These are phyloP conservation scores for Coccomyxa sp. DNA, from an alignment of 139 green algal genomes.

Conservation along the genomic window DNA sequence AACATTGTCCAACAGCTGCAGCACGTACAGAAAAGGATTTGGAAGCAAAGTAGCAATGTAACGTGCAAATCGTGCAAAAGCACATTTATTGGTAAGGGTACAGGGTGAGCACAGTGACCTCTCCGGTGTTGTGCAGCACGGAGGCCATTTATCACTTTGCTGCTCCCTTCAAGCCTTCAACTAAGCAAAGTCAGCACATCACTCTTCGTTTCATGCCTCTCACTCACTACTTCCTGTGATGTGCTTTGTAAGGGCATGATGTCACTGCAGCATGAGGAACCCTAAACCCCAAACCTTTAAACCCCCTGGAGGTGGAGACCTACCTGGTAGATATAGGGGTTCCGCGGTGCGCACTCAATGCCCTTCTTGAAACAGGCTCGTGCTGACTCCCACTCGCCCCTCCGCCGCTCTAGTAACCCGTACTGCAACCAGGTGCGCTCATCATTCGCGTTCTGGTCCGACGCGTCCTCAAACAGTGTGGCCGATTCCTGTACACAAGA, in stretches of 20 bases:
- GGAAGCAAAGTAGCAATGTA: no score
- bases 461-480: constrained; percentile 21
- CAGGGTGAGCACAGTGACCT: no score
- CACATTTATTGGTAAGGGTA: no score
- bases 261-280: background rate
- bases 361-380: constrained; percentile 47
- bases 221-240: background rate
- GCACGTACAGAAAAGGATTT: no score
- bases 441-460: constrained; percentile 27
- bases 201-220: no score
- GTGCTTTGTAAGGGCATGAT: background rate
- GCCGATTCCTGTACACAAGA: constrained; percentile 18
- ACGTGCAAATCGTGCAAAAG: no score
- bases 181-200: no score
- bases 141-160: no score
- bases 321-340: constrained; percentile 66
- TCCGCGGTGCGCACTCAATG: constrained; percentile 36
- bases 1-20: no score
- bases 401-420: constrained; percentile 61
- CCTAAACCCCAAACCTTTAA: background rate
- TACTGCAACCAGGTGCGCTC: constrained; percentile 68
- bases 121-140: no score
- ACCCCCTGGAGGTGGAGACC: background rate
- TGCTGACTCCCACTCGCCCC: constrained; percentile 26
- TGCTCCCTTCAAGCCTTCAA: no score